Evolutionary conservation across 768 basidiomycete species (phyloP), one percentile per base, ranked within the genome.

Genomic region (Pluteus cervinus): DNA sequence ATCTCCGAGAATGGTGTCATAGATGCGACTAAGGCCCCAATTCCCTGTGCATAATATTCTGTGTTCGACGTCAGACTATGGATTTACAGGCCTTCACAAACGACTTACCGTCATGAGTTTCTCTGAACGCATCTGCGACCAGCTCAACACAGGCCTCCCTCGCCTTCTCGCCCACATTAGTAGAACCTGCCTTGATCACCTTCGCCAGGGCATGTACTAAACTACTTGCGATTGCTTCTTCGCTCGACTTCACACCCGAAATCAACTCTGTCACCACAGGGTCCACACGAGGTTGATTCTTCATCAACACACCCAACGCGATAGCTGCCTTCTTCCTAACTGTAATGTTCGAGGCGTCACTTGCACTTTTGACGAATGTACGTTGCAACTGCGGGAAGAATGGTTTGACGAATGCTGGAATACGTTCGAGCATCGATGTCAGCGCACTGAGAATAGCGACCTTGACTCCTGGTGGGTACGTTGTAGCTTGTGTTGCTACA

Each of bases 371-470:
- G 55, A 96, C 86, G 52, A 98, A 97, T 0, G 92, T 97, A 23
- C 93, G 78, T 52, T 97, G 94, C 23, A 98, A 63, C 51, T 98
- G 96, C 2, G 94, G 96, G 75, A 97, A 97, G 81, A 98, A 98
- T 3, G 94, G 94, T 57, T 87, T 89, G 49, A 98, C 90, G 48
- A 94, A 87, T 3, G 71, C 66, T 0, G 93, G 92, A 16, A 96
- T 92, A 30, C 76, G 73, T 45, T 81, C 79, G 29, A 98, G 68
- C 78, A 97, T 88, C 15, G 81, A 76, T 0, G 81, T 76, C 34
- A 99, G 73, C 4, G 93, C 88, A 23, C 74, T 76, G 21, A 99
- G 72, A 47, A 99, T 93, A 9, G 85, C 92, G 4, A 78, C 79
- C 63, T 98, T 97, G 59, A 97, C 91, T 15, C 81, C 87, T 1